Evolutionary conservation across 2,329 filamentous ascomycete species (phyloP), one percentile per base, ranked within the genome.

Genomic region (Colletotrichum sp.): DNA sequence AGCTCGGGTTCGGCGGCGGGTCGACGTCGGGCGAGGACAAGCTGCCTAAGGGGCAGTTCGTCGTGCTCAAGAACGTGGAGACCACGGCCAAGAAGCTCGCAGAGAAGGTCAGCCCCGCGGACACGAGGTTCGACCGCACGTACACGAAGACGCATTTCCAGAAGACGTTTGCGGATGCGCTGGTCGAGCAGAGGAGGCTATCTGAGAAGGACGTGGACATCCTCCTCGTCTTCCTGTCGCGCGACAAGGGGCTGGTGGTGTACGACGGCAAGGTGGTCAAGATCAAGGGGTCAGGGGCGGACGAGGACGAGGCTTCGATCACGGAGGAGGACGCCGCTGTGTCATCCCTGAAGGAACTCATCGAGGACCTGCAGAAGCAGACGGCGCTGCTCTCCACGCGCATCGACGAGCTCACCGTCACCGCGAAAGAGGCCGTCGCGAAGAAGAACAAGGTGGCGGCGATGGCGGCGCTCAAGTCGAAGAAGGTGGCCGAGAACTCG

Each of bases 291-390:
- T 82, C 89, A 0, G 87, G 88, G 5, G 80, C 79, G 8, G 75
- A 81, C 5, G 80, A 78, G 8, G 88, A 91, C 68, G 84, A 86
- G 60, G 75, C 81, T 1, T 79, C 80, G 0, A 93, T 99, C 78
- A 95, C 94, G 1, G 88, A 93, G 73, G 94, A 98, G 80, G 97
- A 99, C 85, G 87, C 89, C 6, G 94, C 95, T 1, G 95, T 98
- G 77, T 96, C 96, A 2, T 94, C 94, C 21, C 90, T 99, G 12
- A 96, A 96, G 81, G 92, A 94, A 30, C 89, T 98, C 13, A 93
- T 96, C 32, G 88, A 91, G 55, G 93, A 94, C 67, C 89, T 99
- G 18, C 93, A 94, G 77, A 90, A 93, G 24, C 92, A 98, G 77
- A 93, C 95, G 18, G 85, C 89, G 9, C 89, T 92, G 1, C 89